Conservation (phyloP, 2,329 filamentous ascomycete species). For the Diplodia intermedia region DNA sequence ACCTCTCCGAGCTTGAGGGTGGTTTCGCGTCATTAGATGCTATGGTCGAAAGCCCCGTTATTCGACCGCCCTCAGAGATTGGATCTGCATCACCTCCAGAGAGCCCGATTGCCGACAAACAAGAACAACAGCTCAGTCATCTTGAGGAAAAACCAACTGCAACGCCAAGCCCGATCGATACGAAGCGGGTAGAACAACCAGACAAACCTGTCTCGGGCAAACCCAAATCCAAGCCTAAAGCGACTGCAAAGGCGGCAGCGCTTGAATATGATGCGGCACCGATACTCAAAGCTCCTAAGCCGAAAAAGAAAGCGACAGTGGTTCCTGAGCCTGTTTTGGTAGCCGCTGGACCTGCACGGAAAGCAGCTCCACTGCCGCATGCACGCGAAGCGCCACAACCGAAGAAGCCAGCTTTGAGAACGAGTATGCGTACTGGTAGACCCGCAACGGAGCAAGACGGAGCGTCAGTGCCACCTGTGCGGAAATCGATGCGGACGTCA, state of each 20-base stretch:
- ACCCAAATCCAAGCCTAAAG: slow-evolving; percentile 35
- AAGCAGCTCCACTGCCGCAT: slow-evolving; percentile 31
- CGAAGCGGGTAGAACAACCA: neutral
- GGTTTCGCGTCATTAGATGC: slow-evolving; percentile 78
- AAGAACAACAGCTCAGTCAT: slow-evolving; percentile 64
- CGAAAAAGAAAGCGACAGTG: slow-evolving; percentile 46
- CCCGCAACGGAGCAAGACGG: slow-evolving; percentile 34
- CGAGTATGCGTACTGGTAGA: slow-evolving; percentile 43
- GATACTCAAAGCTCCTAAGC: slow-evolving; percentile 41
- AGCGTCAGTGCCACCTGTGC: slow-evolving; percentile 3
- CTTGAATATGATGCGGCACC: slow-evolving; percentile 1
- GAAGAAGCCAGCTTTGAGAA: slow-evolving; percentile 52
- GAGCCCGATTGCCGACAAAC: slow-evolving; percentile 35
- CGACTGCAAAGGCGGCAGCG: neutral
- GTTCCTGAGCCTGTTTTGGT: slow-evolving; percentile 21
- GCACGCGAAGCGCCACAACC: slow-evolving; percentile 39
- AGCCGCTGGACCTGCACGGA: slow-evolving; percentile 8
- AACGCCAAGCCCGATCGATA: no score
- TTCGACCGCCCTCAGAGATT: slow-evolving; percentile 10
- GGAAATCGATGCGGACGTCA: slow-evolving; percentile 37
- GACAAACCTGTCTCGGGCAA: neutral
- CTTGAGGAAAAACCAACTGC: neutral
- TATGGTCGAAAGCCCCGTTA: slow-evolving; percentile 67
- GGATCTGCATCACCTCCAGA: slow-evolving; percentile 17
- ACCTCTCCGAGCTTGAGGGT: slow-evolving; percentile 69